Evolutionary conservation across 2,329 filamentous ascomycete genomes (phyloP), one percentile per base, ranked within the genome.

Genomic region (Fusarium oligoseptatum): DNA sequence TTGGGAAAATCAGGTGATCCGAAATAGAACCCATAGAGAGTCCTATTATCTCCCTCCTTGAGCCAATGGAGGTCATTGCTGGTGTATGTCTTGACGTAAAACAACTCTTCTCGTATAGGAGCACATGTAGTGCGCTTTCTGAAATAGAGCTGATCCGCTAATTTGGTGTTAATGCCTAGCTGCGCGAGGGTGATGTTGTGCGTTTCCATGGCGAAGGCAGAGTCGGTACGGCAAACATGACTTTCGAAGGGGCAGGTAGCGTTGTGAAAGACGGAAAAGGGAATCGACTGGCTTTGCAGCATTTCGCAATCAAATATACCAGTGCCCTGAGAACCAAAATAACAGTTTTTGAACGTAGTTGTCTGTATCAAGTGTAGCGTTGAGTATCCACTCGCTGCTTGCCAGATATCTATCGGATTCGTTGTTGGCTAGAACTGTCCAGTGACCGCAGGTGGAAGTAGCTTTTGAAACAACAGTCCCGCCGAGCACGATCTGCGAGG

Each of bases 61-160:
- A 57, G 32, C n/a, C 32, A 36, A 11, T n/a, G 3, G 6, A 36
- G 6, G 11, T 57, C 32, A 5, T 57, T 17, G 3, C n/a, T 37
- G 5, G 52, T 57, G 22, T 20, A 24, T 4, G 52, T 57, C 11
- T 57, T 17, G 12, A 57, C 52, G 32, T 57, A 27, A 37, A 57
- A 57, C 6, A 57, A 14, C n/a, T 57, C 20, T 24, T 57, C 52
- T 27, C 52, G 52, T 11, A 57, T 24, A 8, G 32, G 17, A 10
- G 52, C 29, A 11, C 52, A 57, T 57, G 15, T 24, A n/a, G 32
- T 57, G 4, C 52, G n/a, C 32, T 20, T 57, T 22, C 52, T 34
- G n/a, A 57, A 57, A 37, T 57, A 57, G 11, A 57, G 52, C n/a
- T 57, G 52, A 37, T 37, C 52, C 52, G 52, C 52, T 3, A 57